phyloP scores from a whole-genome alignment of 176 grass and related monocot species.

The Chrysopogon serrulatus region DNA sequence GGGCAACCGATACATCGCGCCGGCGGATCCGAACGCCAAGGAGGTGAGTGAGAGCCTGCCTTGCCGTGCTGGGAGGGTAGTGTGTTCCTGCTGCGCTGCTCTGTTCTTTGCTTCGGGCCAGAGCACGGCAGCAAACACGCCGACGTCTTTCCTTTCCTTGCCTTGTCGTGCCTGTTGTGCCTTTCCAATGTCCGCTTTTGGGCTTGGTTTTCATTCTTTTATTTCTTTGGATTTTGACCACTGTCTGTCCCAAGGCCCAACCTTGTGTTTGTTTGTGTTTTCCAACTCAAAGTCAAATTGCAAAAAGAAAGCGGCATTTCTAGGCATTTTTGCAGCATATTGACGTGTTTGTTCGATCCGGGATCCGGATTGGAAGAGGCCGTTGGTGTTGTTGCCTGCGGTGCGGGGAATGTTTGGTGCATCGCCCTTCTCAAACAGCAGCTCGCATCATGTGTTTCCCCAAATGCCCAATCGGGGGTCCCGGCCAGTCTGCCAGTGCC shows the following conservation, averaged over 20 bases:
- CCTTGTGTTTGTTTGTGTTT: background rate
- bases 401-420: background rate
- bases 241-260: background rate
- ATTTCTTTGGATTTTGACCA: background rate
- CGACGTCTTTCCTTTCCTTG: background rate
- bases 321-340: too few species aligned
- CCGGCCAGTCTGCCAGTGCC: background rate
- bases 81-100: background rate
- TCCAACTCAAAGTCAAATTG: background rate
- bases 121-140: background rate
- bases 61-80: background rate
- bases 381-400: too few species aligned
- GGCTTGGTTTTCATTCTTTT: background rate
- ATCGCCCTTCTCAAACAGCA: too few species aligned
- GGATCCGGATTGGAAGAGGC: too few species aligned
- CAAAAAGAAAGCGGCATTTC: too few species aligned
- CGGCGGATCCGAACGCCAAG: constrained; percentile 58
- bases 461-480: background rate
- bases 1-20: constrained; percentile 86
- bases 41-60: constrained; percentile 55
- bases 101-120: constrained; percentile 8
- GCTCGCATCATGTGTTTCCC: background rate
- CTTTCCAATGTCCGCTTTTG: background rate
- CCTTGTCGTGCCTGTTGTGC: background rate
- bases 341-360: too few species aligned